These are phyloP conservation scores for Rhodotorula sp. DNA, from an alignment of 1,284 basidiomycete genomes.

Conservation along the genomic window DNA sequence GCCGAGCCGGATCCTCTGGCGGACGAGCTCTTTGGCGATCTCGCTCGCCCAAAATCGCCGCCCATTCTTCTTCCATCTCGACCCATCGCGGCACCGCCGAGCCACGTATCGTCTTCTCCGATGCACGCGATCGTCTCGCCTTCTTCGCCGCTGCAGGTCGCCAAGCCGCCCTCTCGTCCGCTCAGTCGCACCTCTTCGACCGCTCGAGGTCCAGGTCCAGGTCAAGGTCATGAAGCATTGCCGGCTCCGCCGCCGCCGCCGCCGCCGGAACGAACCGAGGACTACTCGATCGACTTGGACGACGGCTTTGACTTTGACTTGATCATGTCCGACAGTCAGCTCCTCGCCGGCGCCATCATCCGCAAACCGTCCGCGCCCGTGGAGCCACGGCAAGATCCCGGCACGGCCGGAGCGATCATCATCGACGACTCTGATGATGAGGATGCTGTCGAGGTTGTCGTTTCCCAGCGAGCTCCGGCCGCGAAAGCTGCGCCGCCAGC, in stretches of 20 bases:
- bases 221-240: too few species aligned
- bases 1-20: slow-evolving; percentile 5
- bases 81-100: background rate
- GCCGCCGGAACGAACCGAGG: background rate
- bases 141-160: background rate
- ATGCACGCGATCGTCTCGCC: background rate
- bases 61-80: background rate
- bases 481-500: background rate
- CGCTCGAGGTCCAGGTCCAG: too few species aligned
- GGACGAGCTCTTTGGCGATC: background rate
- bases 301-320: slow-evolving; percentile 22
- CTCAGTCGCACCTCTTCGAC: background rate
- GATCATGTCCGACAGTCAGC: slow-evolving; percentile 27
- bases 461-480: background rate
- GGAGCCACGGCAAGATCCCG: background rate
- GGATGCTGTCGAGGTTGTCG: background rate
- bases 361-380: slow-evolving; percentile 1
- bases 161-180: background rate
- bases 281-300: slow-evolving; percentile 15
- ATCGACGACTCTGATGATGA: slow-evolving; percentile 29
- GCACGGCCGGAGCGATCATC: background rate
- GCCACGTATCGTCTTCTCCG: background rate
- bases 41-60: background rate
- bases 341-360: slow-evolving; percentile 27
- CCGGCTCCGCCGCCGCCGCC: background rate